phyloP scores from a whole-genome alignment of 306 rosid genomes.

The Clitoria ternatea region DNA sequence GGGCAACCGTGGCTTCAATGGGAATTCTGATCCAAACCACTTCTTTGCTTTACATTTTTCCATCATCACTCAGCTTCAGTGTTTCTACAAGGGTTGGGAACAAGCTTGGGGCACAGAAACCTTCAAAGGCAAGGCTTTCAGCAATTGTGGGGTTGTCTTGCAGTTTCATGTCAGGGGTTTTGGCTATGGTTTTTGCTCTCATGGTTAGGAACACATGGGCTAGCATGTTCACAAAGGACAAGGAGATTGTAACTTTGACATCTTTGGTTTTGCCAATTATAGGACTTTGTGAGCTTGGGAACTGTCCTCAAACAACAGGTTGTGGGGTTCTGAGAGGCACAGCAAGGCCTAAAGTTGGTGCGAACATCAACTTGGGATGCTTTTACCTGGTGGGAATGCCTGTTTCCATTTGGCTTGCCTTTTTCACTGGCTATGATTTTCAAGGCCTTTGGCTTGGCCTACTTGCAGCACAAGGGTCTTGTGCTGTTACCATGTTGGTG shows the following conservation, averaged over 20 bases:
- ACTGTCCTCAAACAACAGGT: conserved; percentile 94
- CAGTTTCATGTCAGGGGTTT: conserved; percentile 59
- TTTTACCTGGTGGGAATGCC: conserved; percentile 93
- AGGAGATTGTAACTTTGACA: conserved; percentile 57
- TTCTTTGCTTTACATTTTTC: conserved; percentile 75
- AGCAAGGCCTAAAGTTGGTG: conserved; percentile 86
- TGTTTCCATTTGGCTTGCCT: conserved; percentile 60
- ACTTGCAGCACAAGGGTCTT: conserved; percentile 81
- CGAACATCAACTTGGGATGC: conserved; percentile 76
- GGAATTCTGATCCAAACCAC: conserved; percentile 89
- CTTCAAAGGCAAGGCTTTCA: conserved; percentile 56
- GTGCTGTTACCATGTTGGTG: conserved; percentile 80
- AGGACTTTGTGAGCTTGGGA: conserved; percentile 89
- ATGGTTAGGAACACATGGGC: conserved; percentile 77
- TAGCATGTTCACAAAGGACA: conserved; percentile 62
- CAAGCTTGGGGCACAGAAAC: conserved; percentile 69
- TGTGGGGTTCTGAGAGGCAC: conserved; percentile 91
- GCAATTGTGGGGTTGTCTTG: conserved; percentile 70
- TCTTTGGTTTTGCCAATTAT: conserved; percentile 78
- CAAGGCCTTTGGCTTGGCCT: conserved; percentile 86
- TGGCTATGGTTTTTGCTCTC: conserved; percentile 57
- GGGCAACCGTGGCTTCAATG: conserved; percentile 87
- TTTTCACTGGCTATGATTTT: conserved; percentile 66
- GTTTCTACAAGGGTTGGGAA: conserved; percentile 90
- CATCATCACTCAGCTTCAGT: conserved; percentile 78